A percentile compares a stretch with the other conserved stretches of the same genome.
phyloP scores from a whole-genome alignment of 306 rosid species.

The Hippophae rhamnoides region DNA sequence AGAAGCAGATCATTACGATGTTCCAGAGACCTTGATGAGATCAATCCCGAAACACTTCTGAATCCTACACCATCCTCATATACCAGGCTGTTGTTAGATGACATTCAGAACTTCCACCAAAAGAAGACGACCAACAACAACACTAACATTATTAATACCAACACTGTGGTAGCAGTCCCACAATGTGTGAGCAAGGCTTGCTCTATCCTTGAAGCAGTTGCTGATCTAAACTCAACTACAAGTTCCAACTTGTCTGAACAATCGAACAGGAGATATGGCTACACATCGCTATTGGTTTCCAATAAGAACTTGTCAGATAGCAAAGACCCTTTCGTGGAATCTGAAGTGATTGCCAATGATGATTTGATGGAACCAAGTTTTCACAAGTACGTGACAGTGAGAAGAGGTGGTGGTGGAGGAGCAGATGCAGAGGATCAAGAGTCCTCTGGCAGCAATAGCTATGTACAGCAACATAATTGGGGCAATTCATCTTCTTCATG shows the following conservation, averaged over 20 bases:
- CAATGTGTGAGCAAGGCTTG: conserved; percentile 83
- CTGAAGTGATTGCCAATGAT: conserved; percentile 49
- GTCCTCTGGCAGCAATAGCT: conserved; percentile 70
- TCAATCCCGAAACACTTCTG: conserved; percentile 42
- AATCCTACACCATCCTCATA: conserved; percentile 47
- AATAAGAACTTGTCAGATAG: conserved; percentile 24
- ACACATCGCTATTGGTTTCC: conserved; percentile 16
- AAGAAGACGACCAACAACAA: conserved; percentile 31
- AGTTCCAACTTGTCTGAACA: conserved; percentile 35
- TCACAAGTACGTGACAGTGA: conserved; percentile 76
- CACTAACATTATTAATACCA: background rate
- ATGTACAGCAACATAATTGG: conserved; percentile 31
- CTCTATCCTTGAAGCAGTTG: conserved; percentile 86
- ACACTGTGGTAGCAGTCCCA: conserved; percentile 52
- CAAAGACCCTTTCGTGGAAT: conserved; percentile 58
- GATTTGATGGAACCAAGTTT: conserved; percentile 72
- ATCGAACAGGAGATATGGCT: conserved; percentile 24
- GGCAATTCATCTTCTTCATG: conserved; percentile 45
- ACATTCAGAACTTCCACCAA: conserved; percentile 89
- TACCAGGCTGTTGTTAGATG: conserved; percentile 65
- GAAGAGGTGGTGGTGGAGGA: conserved; percentile 19
- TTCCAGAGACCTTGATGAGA: conserved; percentile 60
- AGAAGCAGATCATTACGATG: conserved; percentile 71
- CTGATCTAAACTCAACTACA: conserved; percentile 70
- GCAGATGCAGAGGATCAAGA: conserved; percentile 64